Percentiles rank a stretch among this genome's conserved stretches.
Conservation (phyloP, 495 filamentous ascomycete genomes). For the Cercophora newfieldiana region DNA sequence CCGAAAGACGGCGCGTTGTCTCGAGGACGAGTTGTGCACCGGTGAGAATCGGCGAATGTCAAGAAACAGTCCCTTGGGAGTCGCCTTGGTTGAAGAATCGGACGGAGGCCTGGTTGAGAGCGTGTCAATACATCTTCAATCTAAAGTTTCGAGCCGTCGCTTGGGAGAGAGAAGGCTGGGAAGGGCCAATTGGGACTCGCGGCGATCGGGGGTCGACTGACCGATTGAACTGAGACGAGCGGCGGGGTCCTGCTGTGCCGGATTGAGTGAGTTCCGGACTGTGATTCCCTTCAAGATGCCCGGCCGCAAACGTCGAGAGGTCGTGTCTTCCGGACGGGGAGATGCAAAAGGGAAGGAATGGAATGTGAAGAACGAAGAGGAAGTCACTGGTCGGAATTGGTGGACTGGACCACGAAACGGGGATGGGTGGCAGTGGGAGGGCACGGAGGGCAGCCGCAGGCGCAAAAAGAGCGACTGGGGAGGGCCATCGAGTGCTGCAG, state of each 20-base stretch:
- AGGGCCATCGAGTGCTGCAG: not conserved
- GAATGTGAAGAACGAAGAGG: slow-evolving; percentile 7
- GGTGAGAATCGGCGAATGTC: slow-evolving; percentile 3
- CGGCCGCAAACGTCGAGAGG: slow-evolving; percentile 12
- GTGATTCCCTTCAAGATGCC: slow-evolving; percentile 2
- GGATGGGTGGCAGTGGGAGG: slow-evolving; percentile 18
- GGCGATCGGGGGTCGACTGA: slow-evolving; percentile 5
- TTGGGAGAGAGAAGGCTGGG: not conserved
- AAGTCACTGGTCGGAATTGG: slow-evolving; percentile 7
- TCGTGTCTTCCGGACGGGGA: not conserved
- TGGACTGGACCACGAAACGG: slow-evolving; percentile 14
- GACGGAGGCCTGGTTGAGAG: not conserved
- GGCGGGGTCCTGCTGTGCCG: slow-evolving; percentile 1
- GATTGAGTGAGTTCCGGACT: not conserved
- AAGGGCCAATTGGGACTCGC: slow-evolving; percentile 13
- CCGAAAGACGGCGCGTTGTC: not conserved
- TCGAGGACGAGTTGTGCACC: not conserved
- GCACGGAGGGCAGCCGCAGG: slow-evolving; percentile 1
- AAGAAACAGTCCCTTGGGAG: not conserved
- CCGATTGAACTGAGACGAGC: slow-evolving; percentile 14
- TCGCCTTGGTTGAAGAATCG: not conserved
- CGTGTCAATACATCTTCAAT: slow-evolving; percentile 27
- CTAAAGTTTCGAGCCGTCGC: slow-evolving; percentile 11
- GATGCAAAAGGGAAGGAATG: slow-evolving; percentile 11
- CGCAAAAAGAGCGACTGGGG: not conserved